Conservation (phyloP, 2,329 filamentous ascomycete species). For the Scedosporium boydii region DNA sequence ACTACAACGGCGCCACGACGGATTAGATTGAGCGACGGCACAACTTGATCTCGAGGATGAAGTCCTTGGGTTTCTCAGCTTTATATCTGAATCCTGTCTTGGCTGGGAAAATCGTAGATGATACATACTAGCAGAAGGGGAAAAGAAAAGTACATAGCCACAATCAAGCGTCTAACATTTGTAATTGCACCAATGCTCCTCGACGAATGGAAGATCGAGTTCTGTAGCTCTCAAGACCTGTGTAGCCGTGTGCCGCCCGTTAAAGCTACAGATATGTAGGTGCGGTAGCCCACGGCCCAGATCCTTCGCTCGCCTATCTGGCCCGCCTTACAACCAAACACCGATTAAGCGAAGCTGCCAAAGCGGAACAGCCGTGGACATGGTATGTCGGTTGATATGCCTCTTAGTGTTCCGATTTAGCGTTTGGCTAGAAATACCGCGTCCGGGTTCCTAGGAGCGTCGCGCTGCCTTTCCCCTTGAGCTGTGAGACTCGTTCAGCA, state of each 20-base stretch:
- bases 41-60: too few relatives aligned
- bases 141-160: too few relatives aligned
- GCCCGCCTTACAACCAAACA: not conserved
- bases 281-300: not conserved
- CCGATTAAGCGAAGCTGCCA: not conserved
- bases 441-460: not conserved
- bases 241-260: not conserved
- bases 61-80: not conserved
- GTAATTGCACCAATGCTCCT: too few relatives aligned
- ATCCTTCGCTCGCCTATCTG: not conserved
- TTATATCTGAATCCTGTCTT: not conserved
- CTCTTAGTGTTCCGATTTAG: too few relatives aligned
- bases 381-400: too few relatives aligned
- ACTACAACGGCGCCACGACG: constrained; percentile 27
- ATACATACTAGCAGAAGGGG: too few relatives aligned
- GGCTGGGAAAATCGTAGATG: too few relatives aligned
- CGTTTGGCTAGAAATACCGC: not conserved
- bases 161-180: too few relatives aligned
- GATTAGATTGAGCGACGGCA: not conserved
- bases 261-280: not conserved
- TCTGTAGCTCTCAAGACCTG: not conserved
- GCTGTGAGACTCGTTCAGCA: not conserved
- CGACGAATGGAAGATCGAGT: too few relatives aligned
- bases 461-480: not conserved
- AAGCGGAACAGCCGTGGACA: not conserved